Conservation (phyloP, 139 green algal genomes). For the Deuterostichococcus epilithicus region DNA sequence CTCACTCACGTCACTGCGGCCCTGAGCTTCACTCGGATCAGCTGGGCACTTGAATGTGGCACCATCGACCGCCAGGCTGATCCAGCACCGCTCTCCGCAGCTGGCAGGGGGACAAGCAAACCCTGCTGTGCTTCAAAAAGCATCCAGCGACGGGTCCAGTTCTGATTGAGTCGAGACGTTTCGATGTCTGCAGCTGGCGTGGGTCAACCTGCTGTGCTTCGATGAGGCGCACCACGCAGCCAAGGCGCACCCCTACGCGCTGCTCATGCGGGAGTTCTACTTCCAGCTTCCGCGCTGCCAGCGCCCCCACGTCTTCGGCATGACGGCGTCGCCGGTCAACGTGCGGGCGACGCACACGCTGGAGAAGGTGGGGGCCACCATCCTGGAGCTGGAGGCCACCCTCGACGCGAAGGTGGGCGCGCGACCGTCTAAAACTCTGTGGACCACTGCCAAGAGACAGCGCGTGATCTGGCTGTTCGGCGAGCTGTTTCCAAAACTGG, state of each 20-base stretch:
- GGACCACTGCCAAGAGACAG: too few relatives aligned
- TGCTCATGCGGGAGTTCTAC: conserved; percentile 60
- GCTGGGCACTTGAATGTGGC: neutral
- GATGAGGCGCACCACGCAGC: conserved; percentile 59
- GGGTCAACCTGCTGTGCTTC: conserved; percentile 49
- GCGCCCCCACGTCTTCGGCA: conserved; percentile 47
- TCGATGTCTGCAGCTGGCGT: conserved; percentile 16
- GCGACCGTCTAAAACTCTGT: neutral
- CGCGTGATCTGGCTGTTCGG: too few relatives aligned
- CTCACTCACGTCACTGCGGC: neutral
- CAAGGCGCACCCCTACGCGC: conserved; percentile 51
- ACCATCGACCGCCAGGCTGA: neutral
- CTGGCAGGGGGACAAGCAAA: neutral
- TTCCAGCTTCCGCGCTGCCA: conserved; percentile 1
- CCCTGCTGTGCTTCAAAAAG: neutral
- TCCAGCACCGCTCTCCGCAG: neutral
- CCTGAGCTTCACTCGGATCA: neutral
- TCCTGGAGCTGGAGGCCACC: conserved; percentile 40
- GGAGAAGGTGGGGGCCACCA: conserved; percentile 10
- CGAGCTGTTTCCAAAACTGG: too few relatives aligned
- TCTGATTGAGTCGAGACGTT: neutral
- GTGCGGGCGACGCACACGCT: neutral
- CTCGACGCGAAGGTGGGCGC: conserved; percentile 29
- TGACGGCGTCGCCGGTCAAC: conserved; percentile 47
- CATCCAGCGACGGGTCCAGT: neutral